Conservation (phyloP, 2,329 filamentous ascomycete species). For the Pseudogymnoascus sp. region DNA sequence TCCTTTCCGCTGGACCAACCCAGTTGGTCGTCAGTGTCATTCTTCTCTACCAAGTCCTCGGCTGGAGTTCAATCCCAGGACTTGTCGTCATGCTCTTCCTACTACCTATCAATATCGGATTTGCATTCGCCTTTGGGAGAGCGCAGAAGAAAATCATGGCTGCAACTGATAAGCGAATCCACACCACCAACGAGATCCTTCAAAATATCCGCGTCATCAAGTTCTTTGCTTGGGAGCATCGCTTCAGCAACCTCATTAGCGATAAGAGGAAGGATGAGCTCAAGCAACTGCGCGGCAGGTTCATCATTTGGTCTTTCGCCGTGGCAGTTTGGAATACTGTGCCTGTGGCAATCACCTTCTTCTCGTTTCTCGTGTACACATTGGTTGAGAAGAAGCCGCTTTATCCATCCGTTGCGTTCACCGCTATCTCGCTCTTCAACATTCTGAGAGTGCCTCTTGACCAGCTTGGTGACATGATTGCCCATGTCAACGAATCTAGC, state of each 20-base stretch:
- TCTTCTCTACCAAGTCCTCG: constrained; percentile 83
- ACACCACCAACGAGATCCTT: constrained; percentile 91
- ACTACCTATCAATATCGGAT: constrained; percentile 80
- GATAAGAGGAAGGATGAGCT: constrained; percentile 80
- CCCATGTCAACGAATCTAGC: constrained; percentile 94
- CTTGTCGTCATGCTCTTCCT: constrained; percentile 84
- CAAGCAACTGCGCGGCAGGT: constrained; percentile 68
- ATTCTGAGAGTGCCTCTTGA: constrained; percentile 88
- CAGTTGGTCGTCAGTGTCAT: constrained; percentile 75
- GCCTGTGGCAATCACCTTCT: constrained; percentile 89
- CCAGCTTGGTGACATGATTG: constrained; percentile 96
- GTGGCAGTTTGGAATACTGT: constrained; percentile 96
- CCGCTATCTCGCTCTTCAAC: constrained; percentile 90
- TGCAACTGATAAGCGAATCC: constrained; percentile 90
- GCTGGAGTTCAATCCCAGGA: constrained; percentile 86
- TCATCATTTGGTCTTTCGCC: constrained; percentile 83
- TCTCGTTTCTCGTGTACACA: constrained; percentile 92
- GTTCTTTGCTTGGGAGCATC: constrained; percentile 96
- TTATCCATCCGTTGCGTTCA: constrained; percentile 89
- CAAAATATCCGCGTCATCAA: constrained; percentile 99
- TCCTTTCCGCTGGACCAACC: constrained; percentile 86
- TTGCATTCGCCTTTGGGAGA: constrained; percentile 75
- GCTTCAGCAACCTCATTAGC: constrained; percentile 77
- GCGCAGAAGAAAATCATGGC: constrained; percentile 88
- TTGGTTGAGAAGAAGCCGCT: constrained; percentile 81